A percentile compares a stretch with the other conserved stretches of the same genome.
Evolutionary conservation across 768 basidiomycete genomes (phyloP).

Genomic region (Collybiopsis confluens): DNA sequence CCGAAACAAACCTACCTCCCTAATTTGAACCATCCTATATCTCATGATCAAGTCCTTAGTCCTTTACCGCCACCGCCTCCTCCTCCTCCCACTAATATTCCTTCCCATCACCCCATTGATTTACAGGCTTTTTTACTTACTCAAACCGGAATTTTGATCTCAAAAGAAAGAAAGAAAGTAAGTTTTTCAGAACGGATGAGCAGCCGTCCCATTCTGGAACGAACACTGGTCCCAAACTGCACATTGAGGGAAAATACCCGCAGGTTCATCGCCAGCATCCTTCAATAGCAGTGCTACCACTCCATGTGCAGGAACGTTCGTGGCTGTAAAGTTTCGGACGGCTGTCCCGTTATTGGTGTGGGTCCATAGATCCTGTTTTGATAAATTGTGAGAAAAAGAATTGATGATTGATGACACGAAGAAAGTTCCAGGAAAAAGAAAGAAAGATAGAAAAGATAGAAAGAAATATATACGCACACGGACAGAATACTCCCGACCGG

Average conservation of each 20-base stretch:
- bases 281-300: slow-evolving; percentile 48
- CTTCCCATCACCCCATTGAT: too few species aligned
- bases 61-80: too few species aligned
- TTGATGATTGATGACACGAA: neutral
- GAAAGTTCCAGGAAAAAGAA: neutral
- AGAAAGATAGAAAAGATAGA: neutral
- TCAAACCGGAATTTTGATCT: too few species aligned
- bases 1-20: too few species aligned
- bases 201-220: slow-evolving; percentile 42
- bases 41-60: too few species aligned
- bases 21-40: too few species aligned
- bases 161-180: too few species aligned
- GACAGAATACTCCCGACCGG: slow-evolving; percentile 56
- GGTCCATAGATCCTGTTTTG: slow-evolving; percentile 53
- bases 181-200: too few species aligned
- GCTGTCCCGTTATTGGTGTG: slow-evolving; percentile 54
- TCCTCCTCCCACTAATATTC: too few species aligned
- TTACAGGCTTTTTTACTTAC: too few species aligned
- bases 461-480: slow-evolving; percentile 33
- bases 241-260: slow-evolving; percentile 45
- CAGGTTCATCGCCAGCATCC: slow-evolving; percentile 50
- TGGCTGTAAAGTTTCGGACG: slow-evolving; percentile 43
- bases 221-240: slow-evolving; percentile 48
- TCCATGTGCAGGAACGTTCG: slow-evolving; percentile 49
- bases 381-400: too few species aligned